Percentiles rank a stretch among this genome's conserved stretches.
Evolutionary conservation across 306 rosid species (phyloP).

Genomic region (Begonia loranthoides): DNA sequence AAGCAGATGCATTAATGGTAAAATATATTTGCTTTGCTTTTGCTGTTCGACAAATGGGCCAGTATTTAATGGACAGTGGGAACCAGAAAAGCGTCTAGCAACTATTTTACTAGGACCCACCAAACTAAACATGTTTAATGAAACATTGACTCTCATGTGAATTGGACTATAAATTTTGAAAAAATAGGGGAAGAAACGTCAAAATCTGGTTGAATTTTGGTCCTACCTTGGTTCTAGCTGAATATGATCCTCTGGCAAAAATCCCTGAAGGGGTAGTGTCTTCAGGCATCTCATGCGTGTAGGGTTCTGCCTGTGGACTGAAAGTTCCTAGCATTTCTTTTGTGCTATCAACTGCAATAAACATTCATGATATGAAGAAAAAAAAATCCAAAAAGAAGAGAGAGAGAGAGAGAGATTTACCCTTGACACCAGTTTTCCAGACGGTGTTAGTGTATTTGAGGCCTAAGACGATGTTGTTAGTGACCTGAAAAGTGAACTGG

Average conservation of each 20-base stretch:
- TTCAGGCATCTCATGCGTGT: conserved; percentile 73
- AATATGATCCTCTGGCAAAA: conserved; percentile 78
- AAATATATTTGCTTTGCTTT: too few relatives aligned
- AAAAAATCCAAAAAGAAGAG: neutral
- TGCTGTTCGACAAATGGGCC: too few relatives aligned
- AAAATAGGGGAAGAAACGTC: too few relatives aligned
- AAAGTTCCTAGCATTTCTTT: conserved; percentile 94
- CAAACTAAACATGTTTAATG: too few relatives aligned
- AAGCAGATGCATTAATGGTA: too few relatives aligned
- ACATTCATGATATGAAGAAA: neutral
- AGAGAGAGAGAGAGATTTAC: conserved; percentile 16
- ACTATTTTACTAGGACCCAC: too few relatives aligned
- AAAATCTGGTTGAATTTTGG: neutral
- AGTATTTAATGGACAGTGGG: too few relatives aligned
- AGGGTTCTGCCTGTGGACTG: conserved; percentile 75
- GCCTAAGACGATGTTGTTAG: conserved; percentile 84
- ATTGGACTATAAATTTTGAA: too few relatives aligned
- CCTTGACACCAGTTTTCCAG: conserved; percentile 84
- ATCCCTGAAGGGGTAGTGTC: conserved; percentile 93
- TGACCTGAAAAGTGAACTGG: conserved; percentile 62
- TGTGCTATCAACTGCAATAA: conserved; percentile 54
- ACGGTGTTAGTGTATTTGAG: conserved; percentile 87
- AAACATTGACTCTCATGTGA: too few relatives aligned
- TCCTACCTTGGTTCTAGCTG: conserved; percentile 76
- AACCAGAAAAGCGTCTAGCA: too few relatives aligned